phyloP scores from a whole-genome alignment of 306 rosid species.

The Cucumis melo region DNA sequence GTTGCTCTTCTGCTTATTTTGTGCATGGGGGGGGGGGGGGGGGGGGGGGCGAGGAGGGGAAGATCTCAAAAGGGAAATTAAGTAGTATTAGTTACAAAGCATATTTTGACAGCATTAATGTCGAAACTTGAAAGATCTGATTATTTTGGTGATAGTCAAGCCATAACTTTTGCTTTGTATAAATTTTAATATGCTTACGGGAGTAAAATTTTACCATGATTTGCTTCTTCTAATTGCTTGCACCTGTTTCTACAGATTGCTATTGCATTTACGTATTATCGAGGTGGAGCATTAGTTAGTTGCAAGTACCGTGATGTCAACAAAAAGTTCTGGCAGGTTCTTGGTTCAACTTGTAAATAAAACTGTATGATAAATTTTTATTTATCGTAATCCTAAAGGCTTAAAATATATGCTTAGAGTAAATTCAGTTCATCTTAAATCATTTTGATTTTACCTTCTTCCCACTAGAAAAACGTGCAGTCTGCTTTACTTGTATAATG shows the following conservation, averaged over 20 bases:
- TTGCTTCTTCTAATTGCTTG: constrained; percentile 16
- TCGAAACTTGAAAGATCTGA: neutral
- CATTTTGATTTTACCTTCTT: neutral
- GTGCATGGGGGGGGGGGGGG: neutral
- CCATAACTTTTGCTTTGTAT: neutral
- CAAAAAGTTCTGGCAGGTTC: constrained; percentile 92
- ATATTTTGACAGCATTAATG: neutral
- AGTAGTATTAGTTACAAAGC: neutral
- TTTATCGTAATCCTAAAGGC: neutral
- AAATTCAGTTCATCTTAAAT: neutral
- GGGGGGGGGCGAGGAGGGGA: neutral
- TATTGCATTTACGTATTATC: constrained; percentile 71
- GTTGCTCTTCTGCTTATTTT: neutral
- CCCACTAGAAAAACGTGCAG: neutral
- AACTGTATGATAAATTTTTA: neutral
- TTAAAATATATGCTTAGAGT: neutral
- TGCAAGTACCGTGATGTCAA: constrained; percentile 85
- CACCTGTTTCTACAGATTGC: constrained; percentile 32
- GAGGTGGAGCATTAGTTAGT: constrained; percentile 43
- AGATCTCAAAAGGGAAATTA: neutral
- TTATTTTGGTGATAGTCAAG: neutral
- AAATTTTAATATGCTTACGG: neutral
- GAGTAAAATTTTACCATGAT: neutral
- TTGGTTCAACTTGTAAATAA: neutral
- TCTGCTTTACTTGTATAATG: neutral